Conservation (phyloP, 495 filamentous ascomycete genomes). For the Elasticomyces elasticus region DNA sequence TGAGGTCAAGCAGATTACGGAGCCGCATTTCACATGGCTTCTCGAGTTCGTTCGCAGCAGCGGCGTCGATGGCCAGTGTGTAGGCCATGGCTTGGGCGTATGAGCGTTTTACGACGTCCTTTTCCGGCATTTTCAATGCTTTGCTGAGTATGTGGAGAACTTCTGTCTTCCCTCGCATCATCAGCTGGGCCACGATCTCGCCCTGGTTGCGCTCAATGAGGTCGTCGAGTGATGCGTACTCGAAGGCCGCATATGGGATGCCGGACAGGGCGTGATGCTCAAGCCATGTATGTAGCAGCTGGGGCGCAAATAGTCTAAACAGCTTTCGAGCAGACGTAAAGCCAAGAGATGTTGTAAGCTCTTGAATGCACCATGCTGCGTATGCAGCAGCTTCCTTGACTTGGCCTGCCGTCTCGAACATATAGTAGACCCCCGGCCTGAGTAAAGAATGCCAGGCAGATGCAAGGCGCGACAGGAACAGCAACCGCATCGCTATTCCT, state of each 20-base stretch:
- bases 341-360: constrained; percentile 53
- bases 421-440: constrained; percentile 77
- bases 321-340: constrained; percentile 55
- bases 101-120: constrained; percentile 51
- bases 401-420: constrained; percentile 76
- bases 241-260: constrained; percentile 76
- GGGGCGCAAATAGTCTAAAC: constrained; percentile 80
- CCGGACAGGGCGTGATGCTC: constrained; percentile 45
- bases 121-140: constrained; percentile 43
- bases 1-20: constrained; percentile 56
- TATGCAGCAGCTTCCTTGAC: constrained; percentile 53
- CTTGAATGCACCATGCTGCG: constrained; percentile 57
- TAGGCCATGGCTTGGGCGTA: constrained; percentile 81
- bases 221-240: constrained; percentile 57
- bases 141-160: constrained; percentile 49
- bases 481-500: constrained; percentile 75
- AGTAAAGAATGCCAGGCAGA: constrained; percentile 71
- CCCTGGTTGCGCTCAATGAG: constrained; percentile 64
- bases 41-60: constrained; percentile 42
- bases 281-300: constrained; percentile 91
- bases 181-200: constrained; percentile 70
- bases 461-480: constrained; percentile 62
- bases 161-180: constrained; percentile 68
- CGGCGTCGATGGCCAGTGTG: constrained; percentile 42
- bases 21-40: constrained; percentile 51